These are phyloP conservation scores for Trypethelium eluteriae DNA, from an alignment of 495 filamentous ascomycete species.

Conservation along the genomic window DNA sequence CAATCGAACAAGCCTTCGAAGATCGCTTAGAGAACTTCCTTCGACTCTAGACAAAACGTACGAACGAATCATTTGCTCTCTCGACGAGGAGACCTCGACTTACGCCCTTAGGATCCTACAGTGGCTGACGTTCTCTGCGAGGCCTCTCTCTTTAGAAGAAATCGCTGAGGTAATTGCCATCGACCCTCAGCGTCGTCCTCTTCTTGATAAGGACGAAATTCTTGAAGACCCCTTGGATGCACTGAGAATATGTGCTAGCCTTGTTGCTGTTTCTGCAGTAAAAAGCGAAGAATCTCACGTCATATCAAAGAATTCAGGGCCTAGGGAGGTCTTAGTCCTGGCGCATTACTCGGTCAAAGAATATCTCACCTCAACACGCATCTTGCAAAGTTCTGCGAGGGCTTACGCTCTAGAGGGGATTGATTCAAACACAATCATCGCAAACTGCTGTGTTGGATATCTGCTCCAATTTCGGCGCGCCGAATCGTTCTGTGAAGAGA, in stretches of 20 bases:
- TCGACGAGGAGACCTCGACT: background rate
- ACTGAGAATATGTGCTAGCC: background rate
- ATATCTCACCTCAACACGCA: constrained; percentile 24
- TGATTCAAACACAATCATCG: constrained; percentile 15
- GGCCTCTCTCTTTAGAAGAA: background rate
- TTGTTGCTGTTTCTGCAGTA: background rate
- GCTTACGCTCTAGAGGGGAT: constrained; percentile 15
- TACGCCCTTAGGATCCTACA: background rate
- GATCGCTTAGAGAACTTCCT: constrained; percentile 19
- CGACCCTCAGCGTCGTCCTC: background rate
- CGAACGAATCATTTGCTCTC: constrained; percentile 24
- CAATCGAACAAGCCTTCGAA: constrained; percentile 11
- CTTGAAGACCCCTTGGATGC: constrained; percentile 8
- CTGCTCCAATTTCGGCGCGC: background rate
- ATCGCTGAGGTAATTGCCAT: background rate
- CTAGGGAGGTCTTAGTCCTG: constrained; percentile 1
- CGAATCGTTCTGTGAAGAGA: constrained; percentile 6
- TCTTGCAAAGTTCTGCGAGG: constrained; percentile 11
- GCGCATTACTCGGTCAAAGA: constrained; percentile 31
- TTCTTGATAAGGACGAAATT: constrained; percentile 1
- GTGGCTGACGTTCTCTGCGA: background rate
- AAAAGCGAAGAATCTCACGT: background rate
- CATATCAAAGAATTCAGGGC: background rate
- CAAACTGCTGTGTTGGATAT: constrained; percentile 23
- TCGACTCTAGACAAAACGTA: constrained; percentile 26